These are phyloP conservation scores for Apophysomyces ossiformis DNA, from an alignment of 371 early-diverging fungal species.

Conservation along the genomic window DNA sequence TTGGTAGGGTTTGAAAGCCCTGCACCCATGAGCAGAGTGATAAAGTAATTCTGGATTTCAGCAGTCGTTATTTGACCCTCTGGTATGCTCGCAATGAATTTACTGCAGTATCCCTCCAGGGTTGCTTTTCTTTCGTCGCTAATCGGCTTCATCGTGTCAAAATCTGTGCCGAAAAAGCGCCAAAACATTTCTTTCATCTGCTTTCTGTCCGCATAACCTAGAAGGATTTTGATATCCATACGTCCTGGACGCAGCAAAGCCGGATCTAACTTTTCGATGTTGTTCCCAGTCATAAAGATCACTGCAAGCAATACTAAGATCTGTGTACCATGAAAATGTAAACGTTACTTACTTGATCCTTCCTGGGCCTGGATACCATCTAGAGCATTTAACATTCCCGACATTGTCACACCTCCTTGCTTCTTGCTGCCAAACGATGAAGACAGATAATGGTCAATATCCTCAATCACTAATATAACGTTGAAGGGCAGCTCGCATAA, in stretches of 20 bases:
- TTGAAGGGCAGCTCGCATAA: constrained; percentile 37
- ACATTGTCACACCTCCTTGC: constrained; percentile 75
- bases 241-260: constrained; percentile 97
- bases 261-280: constrained; percentile 89
- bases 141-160: constrained; percentile 7
- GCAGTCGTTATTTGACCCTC: constrained; percentile 52
- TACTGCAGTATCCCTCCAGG: constrained; percentile 3
- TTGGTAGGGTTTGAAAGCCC: constrained; percentile 17
- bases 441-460: constrained; percentile 50
- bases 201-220: constrained; percentile 75
- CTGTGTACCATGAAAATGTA: background rate
- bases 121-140: background rate
- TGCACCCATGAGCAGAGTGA: constrained; percentile 17
- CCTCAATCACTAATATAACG: constrained; percentile 50
- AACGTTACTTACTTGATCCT: constrained; percentile 59
- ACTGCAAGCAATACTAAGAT: constrained; percentile 23
- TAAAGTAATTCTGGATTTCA: constrained; percentile 52
- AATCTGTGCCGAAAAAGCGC: constrained; percentile 39
- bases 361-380: constrained; percentile 94
- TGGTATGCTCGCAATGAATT: constrained; percentile 32
- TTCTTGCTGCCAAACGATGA: constrained; percentile 26
- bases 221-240: constrained; percentile 84
- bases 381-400: constrained; percentile 91
- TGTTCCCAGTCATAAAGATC: constrained; percentile 97
- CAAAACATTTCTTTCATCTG: constrained; percentile 67